These are phyloP conservation scores for Cucurbita argyrosperma DNA, from an alignment of 306 rosid species.

Conservation along the genomic window DNA sequence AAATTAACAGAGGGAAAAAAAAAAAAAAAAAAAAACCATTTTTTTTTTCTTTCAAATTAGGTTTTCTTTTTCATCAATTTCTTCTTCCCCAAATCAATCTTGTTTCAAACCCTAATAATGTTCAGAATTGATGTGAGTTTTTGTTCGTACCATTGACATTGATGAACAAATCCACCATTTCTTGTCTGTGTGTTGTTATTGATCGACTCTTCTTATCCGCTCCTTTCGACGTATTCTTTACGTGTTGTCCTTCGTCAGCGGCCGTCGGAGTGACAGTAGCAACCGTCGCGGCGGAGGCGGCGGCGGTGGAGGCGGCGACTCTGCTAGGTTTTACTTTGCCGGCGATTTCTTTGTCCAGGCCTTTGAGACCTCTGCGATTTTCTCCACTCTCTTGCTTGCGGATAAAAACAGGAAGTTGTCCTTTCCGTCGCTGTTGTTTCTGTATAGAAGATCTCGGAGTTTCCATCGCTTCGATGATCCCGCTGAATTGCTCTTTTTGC, in stretches of 20 bases:
- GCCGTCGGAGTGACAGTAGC: neutral
- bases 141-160: conserved; percentile 35
- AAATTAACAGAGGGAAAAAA: neutral
- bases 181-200: conserved; percentile 34
- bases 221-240: conserved; percentile 3
- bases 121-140: conserved; percentile 38
- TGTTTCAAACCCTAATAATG: neutral
- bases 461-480: conserved; percentile 69
- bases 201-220: conserved; percentile 25
- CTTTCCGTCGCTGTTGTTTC: conserved; percentile 51
- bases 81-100: conserved; percentile 4
- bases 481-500: conserved; percentile 48
- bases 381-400: conserved; percentile 6
- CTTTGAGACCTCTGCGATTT: neutral
- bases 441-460: conserved; percentile 32
- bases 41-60: neutral
- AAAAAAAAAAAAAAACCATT: neutral
- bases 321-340: conserved; percentile 6
- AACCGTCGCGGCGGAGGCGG: neutral
- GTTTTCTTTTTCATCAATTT: neutral
- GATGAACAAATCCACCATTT: conserved; percentile 33
- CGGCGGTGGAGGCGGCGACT: neutral
- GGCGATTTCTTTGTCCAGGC: neutral
- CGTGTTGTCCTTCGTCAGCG: neutral
- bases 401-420: conserved; percentile 18